These are phyloP conservation scores for Ceratobasidium sp. DNA, from an alignment of 1,284 basidiomycete species.

Conservation along the genomic window DNA sequence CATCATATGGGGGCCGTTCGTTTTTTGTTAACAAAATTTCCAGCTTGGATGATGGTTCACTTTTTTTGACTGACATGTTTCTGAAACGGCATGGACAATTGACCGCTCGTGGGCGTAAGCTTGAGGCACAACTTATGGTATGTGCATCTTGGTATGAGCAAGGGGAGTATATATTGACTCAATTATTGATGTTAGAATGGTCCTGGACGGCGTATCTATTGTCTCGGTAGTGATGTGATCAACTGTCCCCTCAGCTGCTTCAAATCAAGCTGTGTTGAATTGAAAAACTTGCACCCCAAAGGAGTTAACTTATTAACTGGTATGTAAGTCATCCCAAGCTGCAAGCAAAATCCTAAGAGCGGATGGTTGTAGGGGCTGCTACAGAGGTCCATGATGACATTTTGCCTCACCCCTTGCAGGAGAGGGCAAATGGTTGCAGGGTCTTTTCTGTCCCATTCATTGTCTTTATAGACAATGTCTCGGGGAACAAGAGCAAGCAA, in stretches of 20 bases:
- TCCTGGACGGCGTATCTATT: not conserved
- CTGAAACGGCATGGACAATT: not conserved
- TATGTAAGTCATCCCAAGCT: no score
- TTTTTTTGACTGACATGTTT: slow-evolving; percentile 11
- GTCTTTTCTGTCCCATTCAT: slow-evolving; percentile 32
- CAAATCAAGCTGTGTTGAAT: not conserved
- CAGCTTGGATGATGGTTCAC: not conserved
- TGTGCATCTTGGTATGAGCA: not conserved
- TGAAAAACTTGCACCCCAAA: not conserved
- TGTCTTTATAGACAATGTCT: slow-evolving; percentile 34
- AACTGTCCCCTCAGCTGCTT: not conserved
- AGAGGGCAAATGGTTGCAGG: not conserved
- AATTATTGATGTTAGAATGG: not conserved
- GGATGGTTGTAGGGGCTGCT: not conserved
- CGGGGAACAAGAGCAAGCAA: slow-evolving; percentile 34
- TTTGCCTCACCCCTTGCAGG: not conserved
- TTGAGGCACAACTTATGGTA: not conserved
- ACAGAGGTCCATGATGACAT: not conserved
- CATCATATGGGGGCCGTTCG: not conserved
- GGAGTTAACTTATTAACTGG: not conserved
- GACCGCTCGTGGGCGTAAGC: not conserved
- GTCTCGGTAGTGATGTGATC: not conserved
- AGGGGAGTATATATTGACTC: not conserved
- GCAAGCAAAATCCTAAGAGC: not conserved
- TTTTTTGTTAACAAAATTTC: slow-evolving; percentile 12